Percentiles rank a stretch among this genome's conserved stretches.
These are phyloP conservation scores for Podila epigama DNA, from an alignment of 192 early-diverging fungal species.

Conservation along the genomic window DNA sequence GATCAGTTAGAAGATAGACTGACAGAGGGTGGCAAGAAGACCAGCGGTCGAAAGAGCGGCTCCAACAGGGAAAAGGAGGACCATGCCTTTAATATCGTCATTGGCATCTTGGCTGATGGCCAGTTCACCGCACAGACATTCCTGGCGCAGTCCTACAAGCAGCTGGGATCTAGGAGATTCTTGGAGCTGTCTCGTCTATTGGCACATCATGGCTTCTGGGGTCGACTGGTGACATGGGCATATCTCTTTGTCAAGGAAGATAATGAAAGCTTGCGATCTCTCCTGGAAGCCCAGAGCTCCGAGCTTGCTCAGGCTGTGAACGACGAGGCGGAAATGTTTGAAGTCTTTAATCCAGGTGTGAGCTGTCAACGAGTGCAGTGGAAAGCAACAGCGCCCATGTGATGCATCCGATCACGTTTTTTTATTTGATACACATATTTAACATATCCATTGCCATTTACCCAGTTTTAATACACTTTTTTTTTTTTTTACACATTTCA, in stretches of 20 bases:
- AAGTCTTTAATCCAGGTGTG: constrained; percentile 36
- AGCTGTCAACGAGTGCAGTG: constrained; percentile 16
- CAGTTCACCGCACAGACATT: constrained; percentile 45
- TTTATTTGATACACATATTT: too few species aligned
- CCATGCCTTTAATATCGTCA: constrained; percentile 33
- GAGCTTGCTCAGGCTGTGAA: constrained; percentile 24
- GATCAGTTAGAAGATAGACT: neutral
- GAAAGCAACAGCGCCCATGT: neutral
- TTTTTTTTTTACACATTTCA: too few species aligned
- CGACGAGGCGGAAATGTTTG: constrained; percentile 50
- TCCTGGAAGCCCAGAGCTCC: constrained; percentile 6
- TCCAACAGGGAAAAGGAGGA: constrained; percentile 16
- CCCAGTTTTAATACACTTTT: too few species aligned
- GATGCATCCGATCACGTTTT: too few species aligned
- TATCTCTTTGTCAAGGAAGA: constrained; percentile 32
- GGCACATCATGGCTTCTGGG: constrained; percentile 43
- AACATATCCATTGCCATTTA: too few species aligned
- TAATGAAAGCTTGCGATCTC: constrained; percentile 1
- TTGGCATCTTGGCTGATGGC: constrained; percentile 15
- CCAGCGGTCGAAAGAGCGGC: neutral
- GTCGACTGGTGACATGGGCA: constrained; percentile 39
- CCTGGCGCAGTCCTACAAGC: constrained; percentile 22
- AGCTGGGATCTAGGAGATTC: constrained; percentile 14
- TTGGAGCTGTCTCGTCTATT: constrained; percentile 18
- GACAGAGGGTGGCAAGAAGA: neutral